Percentiles rank a stretch among this genome's conserved stretches.
Evolutionary conservation across 306 rosid species (phyloP).

Genomic region (Prosopis cineraria): DNA sequence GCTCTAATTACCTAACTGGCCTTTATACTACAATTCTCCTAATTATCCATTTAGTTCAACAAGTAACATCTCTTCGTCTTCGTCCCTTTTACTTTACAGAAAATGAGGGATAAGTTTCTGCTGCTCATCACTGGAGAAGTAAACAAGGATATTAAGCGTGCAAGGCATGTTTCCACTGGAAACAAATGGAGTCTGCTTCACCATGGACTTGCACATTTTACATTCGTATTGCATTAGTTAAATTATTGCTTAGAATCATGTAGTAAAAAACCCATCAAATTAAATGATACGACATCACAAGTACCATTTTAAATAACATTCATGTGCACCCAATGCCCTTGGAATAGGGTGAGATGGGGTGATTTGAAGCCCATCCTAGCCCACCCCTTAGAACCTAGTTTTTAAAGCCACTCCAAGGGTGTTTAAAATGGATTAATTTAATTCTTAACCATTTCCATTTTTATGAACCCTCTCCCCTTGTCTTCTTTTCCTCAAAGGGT

Average conservation of each 20-base stretch:
- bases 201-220: conserved; percentile 26
- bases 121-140: conserved; percentile 11
- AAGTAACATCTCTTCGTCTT: conserved; percentile 22
- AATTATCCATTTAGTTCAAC: neutral
- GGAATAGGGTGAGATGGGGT: neutral
- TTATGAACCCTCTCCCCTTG: neutral
- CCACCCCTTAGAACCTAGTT: neutral
- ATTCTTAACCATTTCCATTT: neutral
- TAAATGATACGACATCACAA: conserved; percentile 20
- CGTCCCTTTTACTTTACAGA: conserved; percentile 3
- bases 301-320: conserved; percentile 11
- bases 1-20: neutral
- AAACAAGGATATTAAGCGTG: neutral
- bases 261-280: conserved; percentile 19
- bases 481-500: neutral
- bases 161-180: neutral
- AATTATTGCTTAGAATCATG: neutral
- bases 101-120: conserved; percentile 26
- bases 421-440: neutral
- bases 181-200: neutral
- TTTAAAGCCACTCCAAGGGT: neutral
- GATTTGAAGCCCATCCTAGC: neutral
- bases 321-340: neutral
- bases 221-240: neutral
- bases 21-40: neutral